These are phyloP conservation scores for Cenchrus purpureus DNA, from an alignment of 176 grass and related monocot genomes.

Conservation along the genomic window DNA sequence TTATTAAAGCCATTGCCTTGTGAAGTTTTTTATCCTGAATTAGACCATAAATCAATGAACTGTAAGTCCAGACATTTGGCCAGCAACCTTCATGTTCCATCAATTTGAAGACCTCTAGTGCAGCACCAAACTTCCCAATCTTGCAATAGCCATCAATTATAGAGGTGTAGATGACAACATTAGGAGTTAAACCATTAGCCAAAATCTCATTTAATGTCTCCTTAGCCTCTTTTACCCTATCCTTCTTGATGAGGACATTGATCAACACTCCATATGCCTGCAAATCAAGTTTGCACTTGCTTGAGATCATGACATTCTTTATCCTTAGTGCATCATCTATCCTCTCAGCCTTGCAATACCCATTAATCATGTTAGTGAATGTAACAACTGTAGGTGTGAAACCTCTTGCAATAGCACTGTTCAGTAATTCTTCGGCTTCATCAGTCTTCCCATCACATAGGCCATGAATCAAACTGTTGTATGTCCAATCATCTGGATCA, in stretches of 20 bases:
- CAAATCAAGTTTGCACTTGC: constrained; percentile 58
- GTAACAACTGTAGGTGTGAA: constrained; percentile 56
- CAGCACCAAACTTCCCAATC: constrained; percentile 53
- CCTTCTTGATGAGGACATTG: constrained; percentile 55
- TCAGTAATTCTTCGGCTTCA: constrained; percentile 59
- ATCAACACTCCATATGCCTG: constrained; percentile 56
- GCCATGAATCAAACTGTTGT: constrained; percentile 54
- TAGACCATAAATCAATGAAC: constrained; percentile 74
- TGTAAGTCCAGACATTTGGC: constrained; percentile 78
- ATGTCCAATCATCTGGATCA: constrained; percentile 59
- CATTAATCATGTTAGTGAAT: constrained; percentile 68
- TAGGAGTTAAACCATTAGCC: constrained; percentile 60
- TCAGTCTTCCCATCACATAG: constrained; percentile 47
- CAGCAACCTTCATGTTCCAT: constrained; percentile 62
- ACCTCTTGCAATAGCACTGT: constrained; percentile 48
- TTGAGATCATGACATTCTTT: constrained; percentile 57
- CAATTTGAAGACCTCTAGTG: constrained; percentile 61
- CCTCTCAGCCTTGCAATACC: constrained; percentile 58
- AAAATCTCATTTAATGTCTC: constrained; percentile 53
- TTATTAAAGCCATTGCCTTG: constrained; percentile 74
- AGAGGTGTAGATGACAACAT: constrained; percentile 79
- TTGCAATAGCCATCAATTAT: constrained; percentile 93
- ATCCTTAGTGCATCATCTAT: constrained; percentile 61
- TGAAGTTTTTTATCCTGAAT: constrained; percentile 65
- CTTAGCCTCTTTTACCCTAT: constrained; percentile 59